Evolutionary conservation across 768 basidiomycete species (phyloP).

Genomic region (Fomitopsis serialis): DNA sequence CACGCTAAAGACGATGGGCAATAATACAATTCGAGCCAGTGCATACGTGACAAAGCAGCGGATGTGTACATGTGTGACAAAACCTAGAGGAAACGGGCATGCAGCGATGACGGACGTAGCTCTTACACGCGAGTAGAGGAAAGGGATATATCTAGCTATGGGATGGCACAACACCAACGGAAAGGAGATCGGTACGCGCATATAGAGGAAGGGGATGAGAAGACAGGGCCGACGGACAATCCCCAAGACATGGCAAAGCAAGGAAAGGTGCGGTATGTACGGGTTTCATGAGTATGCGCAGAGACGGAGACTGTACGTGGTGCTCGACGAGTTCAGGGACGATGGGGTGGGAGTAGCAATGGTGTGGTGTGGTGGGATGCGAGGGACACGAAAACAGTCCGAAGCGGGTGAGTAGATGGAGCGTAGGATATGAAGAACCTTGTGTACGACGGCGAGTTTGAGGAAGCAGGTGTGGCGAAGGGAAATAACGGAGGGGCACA

Average conservation of each 20-base stretch:
- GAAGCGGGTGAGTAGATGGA: conserved; percentile 5
- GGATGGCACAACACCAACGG: conserved; percentile 1
- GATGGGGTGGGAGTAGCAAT: neutral
- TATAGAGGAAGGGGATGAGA: neutral
- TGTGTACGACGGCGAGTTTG: neutral
- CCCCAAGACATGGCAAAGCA: conserved; percentile 3
- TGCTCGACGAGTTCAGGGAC: neutral
- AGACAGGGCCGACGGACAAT: neutral
- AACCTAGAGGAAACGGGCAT: conserved; percentile 7
- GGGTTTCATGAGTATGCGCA: neutral
- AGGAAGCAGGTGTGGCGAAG: neutral
- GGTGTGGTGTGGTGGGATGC: neutral
- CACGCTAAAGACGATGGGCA: too few species aligned
- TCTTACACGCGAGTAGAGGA: neutral
- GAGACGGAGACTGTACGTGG: neutral
- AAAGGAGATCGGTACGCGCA: neutral
- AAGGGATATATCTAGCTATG: neutral
- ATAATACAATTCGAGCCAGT: neutral
- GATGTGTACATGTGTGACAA: conserved; percentile 9
- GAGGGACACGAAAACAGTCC: neutral
- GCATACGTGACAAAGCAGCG: neutral
- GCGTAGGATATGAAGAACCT: conserved; percentile 5
- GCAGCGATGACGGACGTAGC: conserved; percentile 4
- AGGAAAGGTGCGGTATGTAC: neutral
- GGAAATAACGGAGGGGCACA: neutral